Conservation (phyloP, 352 stramenopile genomes). For the Phytophthora pini region DNA sequence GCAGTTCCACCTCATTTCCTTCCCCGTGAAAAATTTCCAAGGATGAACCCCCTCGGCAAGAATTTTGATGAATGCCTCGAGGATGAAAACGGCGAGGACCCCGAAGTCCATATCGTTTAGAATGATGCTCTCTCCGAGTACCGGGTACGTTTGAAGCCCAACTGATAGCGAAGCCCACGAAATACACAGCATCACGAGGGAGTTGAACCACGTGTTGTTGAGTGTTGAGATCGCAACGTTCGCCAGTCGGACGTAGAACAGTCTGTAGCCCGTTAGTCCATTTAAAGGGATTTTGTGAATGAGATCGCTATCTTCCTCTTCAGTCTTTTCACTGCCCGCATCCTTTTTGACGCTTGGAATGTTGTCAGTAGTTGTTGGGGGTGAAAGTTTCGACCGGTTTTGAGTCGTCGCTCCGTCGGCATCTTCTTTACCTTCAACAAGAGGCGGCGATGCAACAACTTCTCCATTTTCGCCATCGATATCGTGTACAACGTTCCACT, state of each 20-base stretch:
- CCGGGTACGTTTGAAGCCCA: constrained; percentile 79
- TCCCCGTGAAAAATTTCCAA: constrained; percentile 78
- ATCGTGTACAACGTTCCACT: constrained; percentile 32
- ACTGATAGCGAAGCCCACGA: constrained; percentile 84
- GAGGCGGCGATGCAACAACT: not conserved
- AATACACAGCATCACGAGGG: constrained; percentile 76
- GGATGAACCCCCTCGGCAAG: constrained; percentile 72
- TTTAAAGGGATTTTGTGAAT: constrained; percentile 46
- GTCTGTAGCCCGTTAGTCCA: constrained; percentile 37
- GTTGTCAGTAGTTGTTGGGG: not conserved
- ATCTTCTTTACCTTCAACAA: constrained; percentile 1
- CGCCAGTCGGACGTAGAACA: constrained; percentile 40
- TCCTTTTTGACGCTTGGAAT: constrained; percentile 4
- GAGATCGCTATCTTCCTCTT: constrained; percentile 33
- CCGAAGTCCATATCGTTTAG: constrained; percentile 71
- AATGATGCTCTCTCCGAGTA: constrained; percentile 43
- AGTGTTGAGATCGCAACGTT: constrained; percentile 59
- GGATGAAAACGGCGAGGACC: constrained; percentile 78
- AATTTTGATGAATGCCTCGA: constrained; percentile 83
- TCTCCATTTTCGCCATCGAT: constrained; percentile 5
- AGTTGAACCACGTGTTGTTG: constrained; percentile 67
- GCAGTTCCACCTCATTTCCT: constrained; percentile 83
- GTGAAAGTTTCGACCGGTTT: constrained; percentile 4
- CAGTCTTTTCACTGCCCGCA: not conserved
- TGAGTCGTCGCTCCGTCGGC: not conserved